Conservation (phyloP, 805 yeast species). For the Kuraishia capsulata region DNA sequence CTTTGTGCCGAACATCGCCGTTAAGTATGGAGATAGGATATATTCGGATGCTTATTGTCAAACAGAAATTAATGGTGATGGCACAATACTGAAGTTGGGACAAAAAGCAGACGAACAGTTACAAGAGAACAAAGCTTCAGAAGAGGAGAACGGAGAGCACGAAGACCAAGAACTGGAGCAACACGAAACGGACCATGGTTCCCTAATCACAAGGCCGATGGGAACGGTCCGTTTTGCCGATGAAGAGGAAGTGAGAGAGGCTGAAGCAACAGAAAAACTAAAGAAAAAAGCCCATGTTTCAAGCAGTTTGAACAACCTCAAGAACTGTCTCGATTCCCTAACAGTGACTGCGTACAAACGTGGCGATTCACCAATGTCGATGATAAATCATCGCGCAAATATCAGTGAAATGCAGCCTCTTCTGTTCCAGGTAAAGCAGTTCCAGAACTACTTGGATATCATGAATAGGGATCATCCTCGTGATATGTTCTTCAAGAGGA, state of each 20-base stretch:
- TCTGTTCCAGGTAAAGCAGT: conserved; percentile 21
- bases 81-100: too few species aligned
- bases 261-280: conserved; percentile 7
- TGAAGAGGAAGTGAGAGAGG: conserved; percentile 7
- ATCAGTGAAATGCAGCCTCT: conserved; percentile 12
- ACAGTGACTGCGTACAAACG: conserved; percentile 16
- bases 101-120: too few species aligned
- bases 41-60: conserved; percentile 26
- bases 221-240: conserved; percentile 14
- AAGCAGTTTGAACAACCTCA: conserved; percentile 19
- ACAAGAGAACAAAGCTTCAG: too few species aligned
- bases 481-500: conserved; percentile 20
- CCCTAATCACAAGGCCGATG: neutral
- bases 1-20: conserved; percentile 29
- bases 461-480: conserved; percentile 24
- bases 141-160: conserved; percentile 9
- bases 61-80: conserved; percentile 10
- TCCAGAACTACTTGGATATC: conserved; percentile 21
- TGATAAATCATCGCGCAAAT: neutral
- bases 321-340: conserved; percentile 16
- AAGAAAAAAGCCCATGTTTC: conserved; percentile 9
- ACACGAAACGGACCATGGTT: too few species aligned
- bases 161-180: conserved; percentile 8
- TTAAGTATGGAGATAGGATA: conserved; percentile 28
- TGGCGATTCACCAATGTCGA: conserved; percentile 1